Percentiles rank a stretch among this genome's conserved stretches.
These are phyloP conservation scores for Melastoma candidum DNA, from an alignment of 441 rosid species.

Conservation along the genomic window DNA sequence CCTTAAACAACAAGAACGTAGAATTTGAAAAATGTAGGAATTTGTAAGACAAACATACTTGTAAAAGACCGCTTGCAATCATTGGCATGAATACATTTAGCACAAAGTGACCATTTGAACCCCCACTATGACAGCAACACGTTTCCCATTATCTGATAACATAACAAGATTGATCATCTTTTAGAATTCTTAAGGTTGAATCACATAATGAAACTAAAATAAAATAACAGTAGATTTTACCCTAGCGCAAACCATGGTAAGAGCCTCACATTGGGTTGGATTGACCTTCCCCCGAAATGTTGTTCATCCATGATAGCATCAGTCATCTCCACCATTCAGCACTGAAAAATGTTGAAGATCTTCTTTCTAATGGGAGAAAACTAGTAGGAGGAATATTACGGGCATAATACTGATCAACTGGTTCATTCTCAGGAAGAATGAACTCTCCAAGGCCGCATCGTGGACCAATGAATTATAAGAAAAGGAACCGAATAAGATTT, in stretches of 20 bases:
- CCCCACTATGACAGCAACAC: constrained; percentile 86
- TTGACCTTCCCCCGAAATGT: constrained; percentile 87
- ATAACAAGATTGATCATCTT: not conserved
- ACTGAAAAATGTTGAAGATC: no score
- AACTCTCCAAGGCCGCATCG: constrained; percentile 98
- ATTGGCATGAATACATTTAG: constrained; percentile 91
- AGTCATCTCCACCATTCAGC: no score
- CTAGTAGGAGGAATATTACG: constrained; percentile 23
- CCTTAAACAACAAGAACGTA: no score
- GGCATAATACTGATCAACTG: constrained; percentile 99
- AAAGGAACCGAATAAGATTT: not conserved
- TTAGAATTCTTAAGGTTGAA: not conserved
- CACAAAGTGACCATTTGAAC: constrained; percentile 94
- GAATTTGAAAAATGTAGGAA: not conserved
- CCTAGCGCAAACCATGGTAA: constrained; percentile 98
- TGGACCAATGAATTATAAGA: constrained; percentile 61
- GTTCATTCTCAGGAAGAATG: constrained; percentile 97
- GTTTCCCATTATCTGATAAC: constrained; percentile 86
- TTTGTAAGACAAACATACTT: constrained; percentile 33
- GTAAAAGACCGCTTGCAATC: constrained; percentile 82
- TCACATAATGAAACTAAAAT: not conserved
- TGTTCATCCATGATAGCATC: constrained; percentile 1
- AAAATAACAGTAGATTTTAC: constrained; percentile 20
- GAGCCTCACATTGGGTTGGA: constrained; percentile 97
- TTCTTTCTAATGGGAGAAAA: no score